Evolutionary conservation across 768 basidiomycete species (phyloP).

Genomic region (Dacryopinax primogenitus): DNA sequence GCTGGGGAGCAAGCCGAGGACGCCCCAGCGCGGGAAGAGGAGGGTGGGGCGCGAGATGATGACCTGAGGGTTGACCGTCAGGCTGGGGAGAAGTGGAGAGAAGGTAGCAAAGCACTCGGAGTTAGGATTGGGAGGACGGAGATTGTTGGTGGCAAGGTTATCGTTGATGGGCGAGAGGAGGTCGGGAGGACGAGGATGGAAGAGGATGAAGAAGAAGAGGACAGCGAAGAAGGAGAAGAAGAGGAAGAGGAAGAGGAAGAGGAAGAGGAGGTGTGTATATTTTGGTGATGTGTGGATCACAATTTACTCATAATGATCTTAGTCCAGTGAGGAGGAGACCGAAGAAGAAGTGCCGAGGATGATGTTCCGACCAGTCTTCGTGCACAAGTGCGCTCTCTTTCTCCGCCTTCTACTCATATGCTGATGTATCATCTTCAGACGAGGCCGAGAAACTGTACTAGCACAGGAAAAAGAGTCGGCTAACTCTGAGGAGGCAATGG

Average conservation of each 20-base stretch:
- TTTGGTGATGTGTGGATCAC: constrained; percentile 14
- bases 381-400: constrained; percentile 74
- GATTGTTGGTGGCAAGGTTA: constrained; percentile 53
- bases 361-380: constrained; percentile 83
- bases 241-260: constrained; percentile 25
- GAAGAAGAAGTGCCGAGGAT: constrained; percentile 69
- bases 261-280: constrained; percentile 27
- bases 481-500: constrained; percentile 62
- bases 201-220: constrained; percentile 30
- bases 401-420: not conserved
- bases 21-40: not conserved
- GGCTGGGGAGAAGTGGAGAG: not conserved
- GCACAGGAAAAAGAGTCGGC: constrained; percentile 54
- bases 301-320: constrained; percentile 9
- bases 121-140: constrained; percentile 12
- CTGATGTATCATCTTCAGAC: constrained; percentile 33
- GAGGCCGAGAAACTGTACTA: constrained; percentile 57
- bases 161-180: constrained; percentile 64
- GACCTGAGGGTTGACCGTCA: not conserved
- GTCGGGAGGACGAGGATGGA: constrained; percentile 60
- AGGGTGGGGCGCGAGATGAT: constrained; percentile 5
- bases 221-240: constrained; percentile 26
- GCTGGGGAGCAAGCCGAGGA: constrained; percentile 20
- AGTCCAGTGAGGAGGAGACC: constrained; percentile 83
- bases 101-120: constrained; percentile 1